phyloP scores from a whole-genome alignment of 2,329 filamentous ascomycete species.

The Fusarium pininemorale region DNA sequence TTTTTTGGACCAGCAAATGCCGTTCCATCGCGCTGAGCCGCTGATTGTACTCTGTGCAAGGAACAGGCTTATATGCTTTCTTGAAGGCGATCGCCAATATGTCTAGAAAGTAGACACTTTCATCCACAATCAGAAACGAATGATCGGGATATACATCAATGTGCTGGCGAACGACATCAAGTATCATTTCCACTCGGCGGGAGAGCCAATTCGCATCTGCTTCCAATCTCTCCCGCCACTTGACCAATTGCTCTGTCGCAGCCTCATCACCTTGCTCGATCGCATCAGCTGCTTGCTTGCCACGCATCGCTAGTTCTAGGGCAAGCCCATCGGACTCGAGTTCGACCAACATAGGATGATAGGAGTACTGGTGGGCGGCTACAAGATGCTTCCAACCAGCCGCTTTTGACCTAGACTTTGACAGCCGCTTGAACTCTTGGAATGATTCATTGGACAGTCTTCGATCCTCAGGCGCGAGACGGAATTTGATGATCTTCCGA shows the following conservation, averaged over 20 bases:
- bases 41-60: neutral
- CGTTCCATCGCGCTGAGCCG: neutral
- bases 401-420: accelerated
- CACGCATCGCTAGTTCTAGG: neutral
- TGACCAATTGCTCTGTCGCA: neutral
- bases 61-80: neutral
- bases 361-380: neutral
- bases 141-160: neutral
- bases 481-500: no score
- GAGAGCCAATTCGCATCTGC: neutral
- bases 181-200: neutral
- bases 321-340: neutral
- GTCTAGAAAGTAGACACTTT: neutral
- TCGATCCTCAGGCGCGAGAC: no score
- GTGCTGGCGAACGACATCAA: neutral
- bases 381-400: neutral
- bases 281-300: neutral
- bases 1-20: neutral
- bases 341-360: neutral
- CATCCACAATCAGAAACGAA: neutral
- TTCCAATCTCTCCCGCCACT: neutral
- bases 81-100: neutral
- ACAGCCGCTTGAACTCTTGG: no score
- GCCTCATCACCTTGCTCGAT: neutral
- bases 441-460: no score